Conservation (phyloP, 306 rosid species). For the Cucurbita moschata region DNA sequence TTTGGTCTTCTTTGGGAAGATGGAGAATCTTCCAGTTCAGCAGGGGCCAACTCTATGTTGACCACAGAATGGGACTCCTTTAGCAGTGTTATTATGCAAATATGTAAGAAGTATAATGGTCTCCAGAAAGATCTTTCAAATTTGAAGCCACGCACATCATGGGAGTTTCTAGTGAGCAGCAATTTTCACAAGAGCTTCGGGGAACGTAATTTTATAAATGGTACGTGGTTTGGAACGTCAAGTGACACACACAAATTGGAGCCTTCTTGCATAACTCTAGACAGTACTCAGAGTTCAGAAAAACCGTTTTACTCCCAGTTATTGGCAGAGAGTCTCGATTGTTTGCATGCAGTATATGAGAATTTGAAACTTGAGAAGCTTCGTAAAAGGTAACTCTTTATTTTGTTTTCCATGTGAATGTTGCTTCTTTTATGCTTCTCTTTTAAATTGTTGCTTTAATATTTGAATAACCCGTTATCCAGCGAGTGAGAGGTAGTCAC, state of each 20-base stretch:
- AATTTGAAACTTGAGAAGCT: slow-evolving; percentile 77
- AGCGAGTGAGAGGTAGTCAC: background rate
- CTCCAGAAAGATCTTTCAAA: slow-evolving; percentile 21
- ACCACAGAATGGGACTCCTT: slow-evolving; percentile 76
- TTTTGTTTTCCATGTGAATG: background rate
- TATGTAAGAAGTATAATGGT: slow-evolving; percentile 32
- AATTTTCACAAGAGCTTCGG: slow-evolving; percentile 57
- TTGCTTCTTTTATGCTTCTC: background rate
- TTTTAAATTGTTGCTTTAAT: background rate
- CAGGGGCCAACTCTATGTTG: slow-evolving; percentile 36
- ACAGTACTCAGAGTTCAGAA: slow-evolving; percentile 20
- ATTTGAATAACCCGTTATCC: background rate
- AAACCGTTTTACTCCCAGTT: slow-evolving; percentile 41
- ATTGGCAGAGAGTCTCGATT: slow-evolving; percentile 52
- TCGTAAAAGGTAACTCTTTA: slow-evolving; percentile 47
- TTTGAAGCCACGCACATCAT: slow-evolving; percentile 35
- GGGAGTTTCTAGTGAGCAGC: slow-evolving; percentile 79
- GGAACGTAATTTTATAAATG: slow-evolving; percentile 34
- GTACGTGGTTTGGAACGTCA: slow-evolving; percentile 26
- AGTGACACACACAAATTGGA: slow-evolving; percentile 22
- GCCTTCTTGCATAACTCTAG: slow-evolving; percentile 13
- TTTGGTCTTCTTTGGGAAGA: slow-evolving; percentile 85
- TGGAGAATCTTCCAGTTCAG: slow-evolving; percentile 40
- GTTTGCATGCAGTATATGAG: slow-evolving; percentile 92
- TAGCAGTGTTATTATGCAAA: slow-evolving; percentile 43